A percentile compares a stretch with the other conserved stretches of the same genome.
Conservation (phyloP, 2,329 filamentous ascomycete species). For the Aspergillus uvarum region DNA sequence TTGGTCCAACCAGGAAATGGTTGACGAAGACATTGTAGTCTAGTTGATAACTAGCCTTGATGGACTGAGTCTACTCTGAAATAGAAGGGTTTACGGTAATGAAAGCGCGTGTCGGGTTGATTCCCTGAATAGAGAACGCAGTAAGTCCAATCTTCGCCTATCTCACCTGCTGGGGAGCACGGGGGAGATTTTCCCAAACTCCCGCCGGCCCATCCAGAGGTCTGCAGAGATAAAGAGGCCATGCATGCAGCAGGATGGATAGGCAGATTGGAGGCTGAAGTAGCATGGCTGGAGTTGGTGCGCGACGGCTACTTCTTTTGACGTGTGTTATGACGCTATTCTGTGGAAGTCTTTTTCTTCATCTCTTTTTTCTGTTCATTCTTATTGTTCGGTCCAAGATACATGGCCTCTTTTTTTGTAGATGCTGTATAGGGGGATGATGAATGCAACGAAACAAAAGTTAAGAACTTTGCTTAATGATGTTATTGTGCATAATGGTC, state of each 20-base stretch:
- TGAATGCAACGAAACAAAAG: slow-evolving; percentile 9
- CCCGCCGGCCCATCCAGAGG: slow-evolving; percentile 8
- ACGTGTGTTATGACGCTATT: slow-evolving; percentile 37
- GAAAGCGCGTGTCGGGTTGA: slow-evolving; percentile 31
- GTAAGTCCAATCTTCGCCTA: slow-evolving; percentile 22
- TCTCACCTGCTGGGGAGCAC: slow-evolving; percentile 14
- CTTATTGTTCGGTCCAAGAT: slow-evolving; percentile 19
- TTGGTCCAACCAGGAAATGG: slow-evolving; percentile 13
- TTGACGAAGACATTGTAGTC: slow-evolving; percentile 16
- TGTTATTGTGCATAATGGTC: neutral
- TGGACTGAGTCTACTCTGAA: slow-evolving; percentile 16
- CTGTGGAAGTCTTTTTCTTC: slow-evolving; percentile 25
- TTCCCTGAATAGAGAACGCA: slow-evolving; percentile 35
- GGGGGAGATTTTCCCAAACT: slow-evolving; percentile 7
- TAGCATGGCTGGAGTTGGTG: slow-evolving; percentile 27
- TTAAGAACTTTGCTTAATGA: slow-evolving; percentile 3
- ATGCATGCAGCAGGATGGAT: slow-evolving; percentile 16
- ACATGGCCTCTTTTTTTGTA: slow-evolving; percentile 30
- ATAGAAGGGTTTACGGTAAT: slow-evolving; percentile 29
- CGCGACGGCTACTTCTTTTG: slow-evolving; percentile 27
- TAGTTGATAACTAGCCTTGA: slow-evolving; percentile 21
- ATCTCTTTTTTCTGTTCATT: slow-evolving; percentile 26
- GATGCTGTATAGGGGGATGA: slow-evolving; percentile 20
- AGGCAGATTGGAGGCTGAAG: slow-evolving; percentile 22
- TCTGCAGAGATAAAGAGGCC: slow-evolving; percentile 9